Base-by-base conservation (phyloP, 2,329 filamentous ascomycete genomes). In the Dactylellina haptotyla region DNA sequence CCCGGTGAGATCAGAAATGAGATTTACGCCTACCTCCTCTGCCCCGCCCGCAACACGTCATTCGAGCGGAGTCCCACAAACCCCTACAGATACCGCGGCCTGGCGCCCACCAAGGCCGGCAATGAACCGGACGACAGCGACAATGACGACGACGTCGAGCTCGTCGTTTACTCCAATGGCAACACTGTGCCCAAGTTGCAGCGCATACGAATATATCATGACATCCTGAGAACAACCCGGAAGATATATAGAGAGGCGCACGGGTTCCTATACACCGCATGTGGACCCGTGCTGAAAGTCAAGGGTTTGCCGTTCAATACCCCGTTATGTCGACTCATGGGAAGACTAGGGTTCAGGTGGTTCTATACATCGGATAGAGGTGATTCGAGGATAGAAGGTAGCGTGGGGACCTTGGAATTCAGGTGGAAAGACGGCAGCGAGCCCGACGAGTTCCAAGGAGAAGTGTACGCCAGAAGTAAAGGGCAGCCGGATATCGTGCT, bases 1-100 rank as follows among this genome's bases (percentile, higher is more conserved):
- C 66, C 66, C 30, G 66, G 66, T 43, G 66, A 71, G 26, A 58
- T 71, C 23, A 26, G 66, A 5, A 71, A 71, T 25, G 66, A 71
- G 25, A 57, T 71, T 23, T 71, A 71, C 58, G 58, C 50, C 14
- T 71, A 71, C 58, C 66, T 71, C 2, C 43, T 71, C 23, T 50
- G 26, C 14, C 66, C 66, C 1, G 25, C 58, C 16, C 51, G 53
- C 46, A 71, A 71, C 58, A 71, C 66, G 26, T 57, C 58, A 12
- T 45, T 43, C 30, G 66, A 64, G 26, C 28, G 48, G 18, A 53
- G 30, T 12, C 51, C 62, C 4, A 50, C 66, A 20, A 46, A 62
- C 26, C 39, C 43, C 8, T 70, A 70, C 41, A 39, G 18, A 18
- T 69, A 30, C 37, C 23, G 37, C 6, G 57, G 26, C 3, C 26